phyloP scores from a whole-genome alignment of 805 yeast genomes.

The Zygosaccharomyces lentus region DNA sequence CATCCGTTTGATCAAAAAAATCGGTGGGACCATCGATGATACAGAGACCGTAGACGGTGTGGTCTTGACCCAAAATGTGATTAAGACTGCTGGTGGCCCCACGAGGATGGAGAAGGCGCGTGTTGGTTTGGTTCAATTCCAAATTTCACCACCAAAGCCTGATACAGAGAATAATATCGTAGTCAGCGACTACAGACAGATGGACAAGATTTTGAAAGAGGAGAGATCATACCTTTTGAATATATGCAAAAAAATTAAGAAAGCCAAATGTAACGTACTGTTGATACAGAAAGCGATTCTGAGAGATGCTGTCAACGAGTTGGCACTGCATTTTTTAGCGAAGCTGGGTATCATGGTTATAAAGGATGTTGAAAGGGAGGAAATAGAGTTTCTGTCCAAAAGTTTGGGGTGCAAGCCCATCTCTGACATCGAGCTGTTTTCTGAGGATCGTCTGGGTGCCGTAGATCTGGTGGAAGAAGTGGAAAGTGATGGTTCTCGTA shows the following conservation, averaged over 20 bases:
- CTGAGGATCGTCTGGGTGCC: slow-evolving; percentile 86
- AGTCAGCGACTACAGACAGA: slow-evolving; percentile 96
- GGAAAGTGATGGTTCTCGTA: slow-evolving; percentile 84
- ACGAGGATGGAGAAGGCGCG: slow-evolving; percentile 89
- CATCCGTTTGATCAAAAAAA: slow-evolving; percentile 84
- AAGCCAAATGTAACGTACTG: slow-evolving; percentile 91
- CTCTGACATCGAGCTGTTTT: slow-evolving; percentile 89
- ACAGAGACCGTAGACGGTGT: slow-evolving; percentile 92
- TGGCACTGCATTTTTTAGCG: slow-evolving; percentile 90
- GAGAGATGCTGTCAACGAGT: slow-evolving; percentile 91
- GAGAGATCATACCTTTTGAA: slow-evolving; percentile 93
- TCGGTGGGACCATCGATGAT: slow-evolving; percentile 97
- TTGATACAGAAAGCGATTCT: slow-evolving; percentile 88
- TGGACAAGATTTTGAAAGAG: slow-evolving; percentile 97
- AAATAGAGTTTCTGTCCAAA: slow-evolving; percentile 78
- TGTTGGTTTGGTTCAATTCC: slow-evolving; percentile 88
- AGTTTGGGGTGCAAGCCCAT: slow-evolving; percentile 93
- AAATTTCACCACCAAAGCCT: slow-evolving; percentile 93
- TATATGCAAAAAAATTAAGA: slow-evolving; percentile 92
- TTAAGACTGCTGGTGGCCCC: slow-evolving; percentile 93
- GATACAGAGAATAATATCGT: slow-evolving; percentile 97
- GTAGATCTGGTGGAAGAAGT: slow-evolving; percentile 92
- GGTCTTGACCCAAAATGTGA: slow-evolving; percentile 84
- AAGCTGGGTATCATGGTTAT: slow-evolving; percentile 91
- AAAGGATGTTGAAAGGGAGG: slow-evolving; percentile 94